Base-by-base conservation (phyloP, 345 rosid species). In the Citrus maxima region DNA sequence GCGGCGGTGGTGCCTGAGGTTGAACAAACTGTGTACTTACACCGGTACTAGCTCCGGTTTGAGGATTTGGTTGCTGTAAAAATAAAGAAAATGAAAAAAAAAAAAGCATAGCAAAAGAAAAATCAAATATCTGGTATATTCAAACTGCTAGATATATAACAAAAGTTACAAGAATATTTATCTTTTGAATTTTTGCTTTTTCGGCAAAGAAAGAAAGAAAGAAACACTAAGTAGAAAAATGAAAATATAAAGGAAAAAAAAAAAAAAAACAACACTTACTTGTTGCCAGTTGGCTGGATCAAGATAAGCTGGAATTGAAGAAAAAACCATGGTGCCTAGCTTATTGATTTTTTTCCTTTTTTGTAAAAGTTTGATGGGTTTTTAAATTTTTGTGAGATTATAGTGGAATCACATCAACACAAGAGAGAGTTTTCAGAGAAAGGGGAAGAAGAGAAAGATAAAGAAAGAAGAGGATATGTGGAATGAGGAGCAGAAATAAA, bases 271-370 rank as follows among this genome's bases (percentile, higher is more conserved):
- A 46, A 77, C 1, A 74, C 92, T 79, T 88, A 93, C 98, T 83
- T 90, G 97, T 74, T 91, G 98, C 98, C 98, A 96, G 93, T 94
- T 94, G 89, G 93, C 81, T 72, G 95, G 98, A 93, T 94, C 99
- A 88, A 93, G 97, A 88, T 96, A 94, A 87, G 97, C 87, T 85
- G 97, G 95, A 76, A 94, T 85, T 79, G 99, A 91, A 63, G 98
- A 79, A 78, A 89, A 96, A 88, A 88, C 97, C 99, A 96, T 96
- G 80, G 86, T 78, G 70, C 74, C 62, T 10, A 54, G 22, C 22
- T 54, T 54, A 19, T 54, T 18, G 6, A 14, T 54, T 18, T 16
- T 51, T 76, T 40, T 72, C 77, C 85, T 67, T 81, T 72, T 86
- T 84, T 84, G 81, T 83, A 84, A 89, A 71, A 86, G 89, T 77